These are phyloP conservation scores for Haplographium delicatum DNA, from an alignment of 495 filamentous ascomycete species.

Conservation along the genomic window DNA sequence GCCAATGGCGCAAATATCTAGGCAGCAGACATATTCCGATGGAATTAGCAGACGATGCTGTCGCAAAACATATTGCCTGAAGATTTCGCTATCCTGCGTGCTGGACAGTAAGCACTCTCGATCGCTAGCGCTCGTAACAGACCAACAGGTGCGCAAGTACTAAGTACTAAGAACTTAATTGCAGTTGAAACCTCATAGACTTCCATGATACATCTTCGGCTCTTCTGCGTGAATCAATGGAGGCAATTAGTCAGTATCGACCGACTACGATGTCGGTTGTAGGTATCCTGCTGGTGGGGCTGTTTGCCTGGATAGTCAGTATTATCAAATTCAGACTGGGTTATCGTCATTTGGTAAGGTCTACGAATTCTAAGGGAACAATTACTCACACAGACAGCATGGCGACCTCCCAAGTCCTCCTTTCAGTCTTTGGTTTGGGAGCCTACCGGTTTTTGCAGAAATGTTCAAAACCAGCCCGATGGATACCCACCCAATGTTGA, in stretches of 20 bases:
- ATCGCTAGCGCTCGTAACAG: too few relatives aligned
- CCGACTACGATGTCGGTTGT: neutral
- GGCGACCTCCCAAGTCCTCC: neutral
- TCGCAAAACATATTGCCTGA: too few relatives aligned
- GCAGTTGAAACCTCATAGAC: too few relatives aligned
- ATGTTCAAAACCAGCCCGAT: neutral
- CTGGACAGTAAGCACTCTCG: too few relatives aligned
- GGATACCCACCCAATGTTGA: conserved; percentile 1
- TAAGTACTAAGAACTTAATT: too few relatives aligned
- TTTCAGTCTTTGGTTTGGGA: conserved; percentile 5
- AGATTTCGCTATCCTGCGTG: too few relatives aligned
- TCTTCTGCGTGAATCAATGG: neutral
- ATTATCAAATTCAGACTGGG: neutral
- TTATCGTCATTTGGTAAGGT: neutral
- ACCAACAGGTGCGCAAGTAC: too few relatives aligned
- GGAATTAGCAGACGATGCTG: too few relatives aligned
- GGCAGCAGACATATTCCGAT: too few relatives aligned
- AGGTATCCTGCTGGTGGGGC: neutral
- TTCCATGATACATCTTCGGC: too few relatives aligned
- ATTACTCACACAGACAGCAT: neutral
- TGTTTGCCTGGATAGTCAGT: neutral
- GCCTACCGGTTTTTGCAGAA: neutral
- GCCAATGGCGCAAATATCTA: too few relatives aligned
- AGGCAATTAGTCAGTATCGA: neutral
- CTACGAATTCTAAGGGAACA: neutral